Conservation (phyloP, 75 land plant genomes). For the Sequoiadendron giganteum region DNA sequence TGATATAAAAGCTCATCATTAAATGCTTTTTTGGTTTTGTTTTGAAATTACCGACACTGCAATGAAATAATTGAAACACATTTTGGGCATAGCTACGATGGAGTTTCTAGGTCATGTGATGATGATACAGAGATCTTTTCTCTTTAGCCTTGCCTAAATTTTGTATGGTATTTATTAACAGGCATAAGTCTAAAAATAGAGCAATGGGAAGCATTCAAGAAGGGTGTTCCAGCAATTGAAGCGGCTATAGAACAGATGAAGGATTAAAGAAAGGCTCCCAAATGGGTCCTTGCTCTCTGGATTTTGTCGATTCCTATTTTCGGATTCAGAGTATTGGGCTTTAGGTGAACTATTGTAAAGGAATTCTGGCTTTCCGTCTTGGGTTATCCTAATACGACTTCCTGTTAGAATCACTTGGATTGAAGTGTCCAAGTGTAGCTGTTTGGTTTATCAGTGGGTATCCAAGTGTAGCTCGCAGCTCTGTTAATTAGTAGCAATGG, state of each 20-base stretch:
- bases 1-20: background rate
- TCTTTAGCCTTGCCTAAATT: background rate
- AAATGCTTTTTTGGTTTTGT: background rate
- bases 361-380: background rate
- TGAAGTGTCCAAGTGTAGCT: background rate
- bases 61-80: too few species aligned
- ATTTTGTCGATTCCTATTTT: background rate
- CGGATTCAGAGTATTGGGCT: background rate
- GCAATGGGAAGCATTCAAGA: constrained; percentile 61
- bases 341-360: background rate
- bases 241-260: constrained; percentile 53
- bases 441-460: background rate
- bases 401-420: background rate
- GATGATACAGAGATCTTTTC: background rate
- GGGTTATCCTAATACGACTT: background rate
- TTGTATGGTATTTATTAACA: constrained; percentile 13
- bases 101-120: background rate
- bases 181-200: constrained; percentile 71
- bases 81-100: background rate
- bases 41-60: too few species aligned
- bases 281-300: background rate
- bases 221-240: constrained; percentile 58
- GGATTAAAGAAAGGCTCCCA: background rate
- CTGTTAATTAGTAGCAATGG: background rate
- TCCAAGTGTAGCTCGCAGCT: background rate